Evolutionary conservation across 495 filamentous ascomycete genomes (phyloP).

Genomic region (Aspergillus leporis): DNA sequence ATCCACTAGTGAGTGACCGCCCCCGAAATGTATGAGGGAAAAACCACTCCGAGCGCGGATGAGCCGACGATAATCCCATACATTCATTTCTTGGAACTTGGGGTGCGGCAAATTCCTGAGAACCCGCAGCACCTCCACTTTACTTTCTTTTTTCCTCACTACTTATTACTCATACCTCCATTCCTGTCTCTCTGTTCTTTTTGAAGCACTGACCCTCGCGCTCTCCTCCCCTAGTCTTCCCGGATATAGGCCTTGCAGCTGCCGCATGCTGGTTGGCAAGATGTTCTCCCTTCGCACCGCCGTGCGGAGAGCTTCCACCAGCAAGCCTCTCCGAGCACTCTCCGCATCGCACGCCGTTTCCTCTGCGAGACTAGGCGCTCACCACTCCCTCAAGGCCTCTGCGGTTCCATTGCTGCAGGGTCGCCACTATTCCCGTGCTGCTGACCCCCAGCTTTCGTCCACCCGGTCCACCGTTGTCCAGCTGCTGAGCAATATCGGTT

Average conservation of each 20-base stretch:
- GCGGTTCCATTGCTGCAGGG: conserved; percentile 32
- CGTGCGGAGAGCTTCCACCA: conserved; percentile 51
- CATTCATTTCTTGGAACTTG: conserved; percentile 2
- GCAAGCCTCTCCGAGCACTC: conserved; percentile 47
- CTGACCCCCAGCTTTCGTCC: conserved; percentile 50
- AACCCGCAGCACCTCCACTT: conserved; percentile 7
- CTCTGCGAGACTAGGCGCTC: conserved; percentile 30
- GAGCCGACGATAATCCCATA: neutral
- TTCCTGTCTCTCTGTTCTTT: neutral
- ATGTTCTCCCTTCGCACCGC: conserved; percentile 53
- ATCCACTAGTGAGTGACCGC: neutral
- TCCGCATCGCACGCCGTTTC: conserved; percentile 44
- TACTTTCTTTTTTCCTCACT: conserved; percentile 4
- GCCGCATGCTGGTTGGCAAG: conserved; percentile 51
- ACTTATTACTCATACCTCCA: conserved; percentile 20
- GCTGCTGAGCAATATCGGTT: conserved; percentile 92
- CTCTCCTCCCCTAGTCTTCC: conserved; percentile 21
- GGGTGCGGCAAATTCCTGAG: conserved; percentile 5
- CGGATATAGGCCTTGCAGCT: conserved; percentile 38
- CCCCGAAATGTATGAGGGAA: conserved; percentile 5
- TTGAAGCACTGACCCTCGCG: conserved; percentile 11
- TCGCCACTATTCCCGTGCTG: conserved; percentile 48
- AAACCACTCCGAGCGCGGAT: conserved; percentile 14
- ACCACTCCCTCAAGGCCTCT: conserved; percentile 28
- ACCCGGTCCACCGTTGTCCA: conserved; percentile 92